phyloP scores from a whole-genome alignment of 345 rosid genomes.

The Microthlaspi erraticum region DNA sequence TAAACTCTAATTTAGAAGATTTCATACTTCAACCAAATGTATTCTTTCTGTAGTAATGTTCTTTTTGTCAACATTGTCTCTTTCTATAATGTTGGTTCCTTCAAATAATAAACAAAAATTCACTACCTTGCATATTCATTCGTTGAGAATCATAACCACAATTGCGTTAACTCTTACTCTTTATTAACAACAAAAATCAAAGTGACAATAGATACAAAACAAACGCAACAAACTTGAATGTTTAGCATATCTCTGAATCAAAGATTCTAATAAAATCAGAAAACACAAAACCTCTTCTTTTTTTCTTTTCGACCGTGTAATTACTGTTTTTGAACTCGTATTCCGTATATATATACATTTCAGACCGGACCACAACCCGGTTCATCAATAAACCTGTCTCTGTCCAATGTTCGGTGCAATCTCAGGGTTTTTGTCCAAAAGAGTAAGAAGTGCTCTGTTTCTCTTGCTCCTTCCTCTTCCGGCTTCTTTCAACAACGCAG shows the following conservation, averaged over 20 bases:
- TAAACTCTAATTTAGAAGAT: background rate
- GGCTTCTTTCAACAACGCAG: slow-evolving; percentile 83
- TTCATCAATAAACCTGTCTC: slow-evolving; percentile 44
- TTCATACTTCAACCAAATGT: background rate
- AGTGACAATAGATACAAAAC: slow-evolving; percentile 27
- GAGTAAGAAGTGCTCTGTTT: slow-evolving; percentile 70
- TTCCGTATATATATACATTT: slow-evolving; percentile 43
- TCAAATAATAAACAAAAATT: background rate
- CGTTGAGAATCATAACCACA: too few species aligned
- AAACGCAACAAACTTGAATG: slow-evolving; percentile 32
- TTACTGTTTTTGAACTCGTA: slow-evolving; percentile 26
- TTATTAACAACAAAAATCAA: background rate
- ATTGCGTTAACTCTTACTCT: background rate
- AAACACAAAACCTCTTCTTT: slow-evolving; percentile 26
- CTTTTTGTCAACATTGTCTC: background rate
- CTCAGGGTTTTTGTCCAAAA: slow-evolving; percentile 60
- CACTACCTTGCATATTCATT: too few species aligned
- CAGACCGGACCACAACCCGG: slow-evolving; percentile 34
- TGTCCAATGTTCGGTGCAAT: slow-evolving; percentile 44
- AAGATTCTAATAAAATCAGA: slow-evolving; percentile 23
- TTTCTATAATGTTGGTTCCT: background rate
- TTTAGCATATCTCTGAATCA: slow-evolving; percentile 10
- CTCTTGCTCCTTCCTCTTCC: slow-evolving; percentile 76
- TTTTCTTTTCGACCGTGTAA: slow-evolving; percentile 6
- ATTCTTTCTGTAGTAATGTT: background rate